Base-by-base conservation (phyloP, 75 land plant species). In the Larix kaempferi region DNA sequence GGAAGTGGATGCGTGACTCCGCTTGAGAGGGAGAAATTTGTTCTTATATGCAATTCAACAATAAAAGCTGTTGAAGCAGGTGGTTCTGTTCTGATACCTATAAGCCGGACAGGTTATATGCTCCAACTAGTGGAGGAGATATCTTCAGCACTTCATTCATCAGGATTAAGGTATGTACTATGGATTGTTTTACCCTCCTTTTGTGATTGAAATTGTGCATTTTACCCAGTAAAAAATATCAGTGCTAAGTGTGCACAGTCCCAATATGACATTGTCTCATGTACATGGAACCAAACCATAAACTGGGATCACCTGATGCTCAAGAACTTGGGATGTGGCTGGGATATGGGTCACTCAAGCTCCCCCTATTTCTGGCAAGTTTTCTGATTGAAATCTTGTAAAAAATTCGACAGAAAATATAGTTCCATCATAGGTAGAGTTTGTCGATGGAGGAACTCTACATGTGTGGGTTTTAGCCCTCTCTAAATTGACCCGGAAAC, bases 81-180 rank as follows among this genome's bases (percentile, higher is more conserved):
- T 21, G 95, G 95, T 41, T 96, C 95, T 74, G 99, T 94, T 67
- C 80, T 96, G 56, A 78, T 96, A 67, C 88, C 98, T 16, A 73
- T 88, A 56, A 84, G 80, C 61, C 91, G 89, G 1, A 77, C 87
- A 71, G 93, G 90, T 63, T 64, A 80, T 17, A 55, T 92, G 27
- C 83, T 94, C 74, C 90, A 83, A 62, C 84, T 92, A 71, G 35
- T 96, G 80, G 99, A 96, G 74, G 88, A 76, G 71, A 81, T 96
- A 52, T 74, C 87, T 27, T 6, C 41, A 62, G 74, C 61, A 1
- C 56, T 90, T 3, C 81, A 85, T 13, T 79, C 79, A 57, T 79
- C 76, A 63, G 62, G 59, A 3, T 88, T 23, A 82, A 76, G 90
- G 90, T 86, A 75, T n/a, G n/a, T n/a, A n/a, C n/a, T n/a, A n/a